Evolutionary conservation across 2,329 filamentous ascomycete species (phyloP), one percentile per base, ranked within the genome.

Genomic region (Fusarium poae): DNA sequence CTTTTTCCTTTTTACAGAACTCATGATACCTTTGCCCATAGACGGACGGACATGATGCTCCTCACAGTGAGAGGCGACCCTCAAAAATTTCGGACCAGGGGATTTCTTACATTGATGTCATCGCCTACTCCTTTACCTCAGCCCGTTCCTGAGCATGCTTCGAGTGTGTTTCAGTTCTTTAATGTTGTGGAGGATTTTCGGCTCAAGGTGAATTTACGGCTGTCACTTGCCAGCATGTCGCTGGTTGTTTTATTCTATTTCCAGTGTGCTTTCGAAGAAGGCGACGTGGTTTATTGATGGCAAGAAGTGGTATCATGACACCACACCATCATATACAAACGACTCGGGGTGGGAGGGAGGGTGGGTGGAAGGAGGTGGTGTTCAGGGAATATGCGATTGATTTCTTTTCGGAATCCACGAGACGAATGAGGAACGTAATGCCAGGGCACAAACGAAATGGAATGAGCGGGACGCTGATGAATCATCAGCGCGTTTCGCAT

Each of bases 1-100:
- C 56, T 66, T 67, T 67, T 70, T 81, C 78, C 48, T 50, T 50
- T 25, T 25, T 50, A 35, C 77, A 76, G 75, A 78, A 79, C 78
- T 67, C 79, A 83, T 83, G 83, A 85, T 84, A 84, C 83, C 82
- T 83, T 50, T 76, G 76, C 77, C 77, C 76, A 82, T 83, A 83
- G 82, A 83, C 76, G 76, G 75, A 77, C 74, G 75, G 75, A 77
- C 75, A 74, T 52, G 72, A 73, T 54, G 69, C 68, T 77, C 76
- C 75, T 76, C 74, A 72, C 71, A 68, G 71, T 68, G 75, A 76
- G 74, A 74, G 72, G 74, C 72, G 73, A 68, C 66, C 70, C 61
- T 64, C 68, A 27, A 39, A 44, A 39, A 59, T 65, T 72, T 71
- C 70, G 68, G 72, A 73, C 59, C 72, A 71, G 64, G 73, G 72